These are phyloP conservation scores for Volutella citrinella DNA, from an alignment of 2,329 filamentous ascomycete genomes.

Conservation along the genomic window DNA sequence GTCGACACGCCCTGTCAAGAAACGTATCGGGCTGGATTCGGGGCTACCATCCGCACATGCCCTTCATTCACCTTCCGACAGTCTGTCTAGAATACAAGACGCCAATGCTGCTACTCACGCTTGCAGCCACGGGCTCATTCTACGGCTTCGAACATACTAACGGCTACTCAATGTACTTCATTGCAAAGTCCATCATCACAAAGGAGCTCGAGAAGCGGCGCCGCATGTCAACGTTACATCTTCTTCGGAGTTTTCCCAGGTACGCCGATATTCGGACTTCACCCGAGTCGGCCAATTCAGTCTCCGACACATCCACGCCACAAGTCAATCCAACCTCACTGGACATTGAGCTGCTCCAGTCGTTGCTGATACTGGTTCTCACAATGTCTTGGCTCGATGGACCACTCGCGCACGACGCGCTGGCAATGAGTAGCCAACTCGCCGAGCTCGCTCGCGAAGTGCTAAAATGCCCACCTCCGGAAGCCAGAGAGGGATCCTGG, in stretches of 20 bases:
- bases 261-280: constrained; percentile 9
- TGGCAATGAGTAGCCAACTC: constrained; percentile 54
- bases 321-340: background rate
- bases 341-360: constrained; percentile 45
- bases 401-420: constrained; percentile 53
- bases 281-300: background rate
- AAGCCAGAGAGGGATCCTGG: constrained; percentile 30
- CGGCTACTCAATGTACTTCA: constrained; percentile 55
- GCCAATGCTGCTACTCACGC: constrained; percentile 47
- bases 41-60: constrained; percentile 47
- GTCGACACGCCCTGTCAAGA: constrained; percentile 43
- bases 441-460: constrained; percentile 51
- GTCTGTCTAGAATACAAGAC: constrained; percentile 41
- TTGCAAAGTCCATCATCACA: constrained; percentile 51
- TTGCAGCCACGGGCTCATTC: constrained; percentile 46
- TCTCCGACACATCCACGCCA: background rate
- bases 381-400: constrained; percentile 59
- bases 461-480: constrained; percentile 37
- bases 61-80: constrained; percentile 49
- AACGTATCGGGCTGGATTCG: constrained; percentile 51
- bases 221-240: constrained; percentile 5
- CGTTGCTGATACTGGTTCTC: constrained; percentile 52
- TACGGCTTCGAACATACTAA: constrained; percentile 47
- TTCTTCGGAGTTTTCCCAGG: constrained; percentile 21
- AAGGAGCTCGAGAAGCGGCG: constrained; percentile 44